A percentile compares a stretch with the other conserved stretches of the same genome.
Evolutionary conservation across 352 stramenopile species (phyloP).

Genomic region (Phytophthora brassicae): DNA sequence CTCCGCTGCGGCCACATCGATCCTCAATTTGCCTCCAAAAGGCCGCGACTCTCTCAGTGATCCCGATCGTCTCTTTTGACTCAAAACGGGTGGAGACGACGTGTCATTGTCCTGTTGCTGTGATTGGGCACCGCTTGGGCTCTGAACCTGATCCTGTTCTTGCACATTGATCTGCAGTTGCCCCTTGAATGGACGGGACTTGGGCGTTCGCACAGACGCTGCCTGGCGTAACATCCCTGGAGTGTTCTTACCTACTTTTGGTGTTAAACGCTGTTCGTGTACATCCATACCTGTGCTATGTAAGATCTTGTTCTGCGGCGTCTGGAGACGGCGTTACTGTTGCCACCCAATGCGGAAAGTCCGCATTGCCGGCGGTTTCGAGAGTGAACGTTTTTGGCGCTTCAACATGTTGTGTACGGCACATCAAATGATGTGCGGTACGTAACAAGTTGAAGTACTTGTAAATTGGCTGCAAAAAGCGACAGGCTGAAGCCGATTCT

Average conservation of each 20-base stretch:
- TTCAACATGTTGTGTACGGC: conserved; percentile 33
- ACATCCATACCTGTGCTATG: conserved; percentile 1
- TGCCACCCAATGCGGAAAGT: no score
- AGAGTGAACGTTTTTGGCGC: conserved; percentile 21
- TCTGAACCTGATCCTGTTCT: conserved; percentile 2
- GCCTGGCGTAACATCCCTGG: conserved; percentile 6
- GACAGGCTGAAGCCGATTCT: no score
- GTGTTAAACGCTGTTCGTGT: background rate
- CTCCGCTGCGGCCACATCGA: conserved; percentile 48
- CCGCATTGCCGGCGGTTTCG: conserved; percentile 23
- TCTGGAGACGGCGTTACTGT: no score
- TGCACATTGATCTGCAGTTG: conserved; percentile 8
- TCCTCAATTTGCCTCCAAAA: conserved; percentile 37
- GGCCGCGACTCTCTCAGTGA: conserved; percentile 13
- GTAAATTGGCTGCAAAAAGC: no score
- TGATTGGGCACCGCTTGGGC: background rate
- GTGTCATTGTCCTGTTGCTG: background rate
- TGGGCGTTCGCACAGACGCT: conserved; percentile 7
- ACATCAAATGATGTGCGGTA: conserved; percentile 17
- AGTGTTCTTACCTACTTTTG: background rate
- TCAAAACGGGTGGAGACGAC: background rate
- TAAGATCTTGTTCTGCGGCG: conserved; percentile 9
- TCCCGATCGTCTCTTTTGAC: conserved; percentile 5
- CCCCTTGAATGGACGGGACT: conserved; percentile 7
- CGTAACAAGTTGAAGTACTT: conserved; percentile 25